A percentile compares a stretch with the other conserved stretches of the same genome.
phyloP scores from a whole-genome alignment of 192 early-diverging fungal species.

The Gigaspora rosea region DNA sequence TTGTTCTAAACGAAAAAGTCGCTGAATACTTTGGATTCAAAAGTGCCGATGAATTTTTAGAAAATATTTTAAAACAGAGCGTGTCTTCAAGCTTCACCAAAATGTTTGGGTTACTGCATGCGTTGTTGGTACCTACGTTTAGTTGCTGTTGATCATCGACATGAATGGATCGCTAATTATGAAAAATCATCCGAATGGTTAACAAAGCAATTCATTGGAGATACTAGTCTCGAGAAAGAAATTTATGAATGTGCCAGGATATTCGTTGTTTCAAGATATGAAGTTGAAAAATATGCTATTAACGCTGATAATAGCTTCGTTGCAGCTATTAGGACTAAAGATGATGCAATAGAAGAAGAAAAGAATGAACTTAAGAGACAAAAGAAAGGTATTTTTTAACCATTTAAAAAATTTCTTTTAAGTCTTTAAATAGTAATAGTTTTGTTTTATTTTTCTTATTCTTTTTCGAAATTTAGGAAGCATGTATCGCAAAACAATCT shows the following conservation, averaged over 20 bases:
- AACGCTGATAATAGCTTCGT: conserved; percentile 3
- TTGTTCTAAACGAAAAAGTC: conserved; percentile 4
- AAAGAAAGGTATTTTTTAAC: not conserved
- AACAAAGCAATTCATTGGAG: conserved; percentile 1
- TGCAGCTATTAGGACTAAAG: not conserved
- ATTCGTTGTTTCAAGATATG: conserved; percentile 20
- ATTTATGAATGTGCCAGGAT: conserved; percentile 17
- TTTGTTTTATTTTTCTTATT: too few relatives aligned
- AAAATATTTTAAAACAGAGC: conserved; percentile 13
- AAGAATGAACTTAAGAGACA: not conserved
- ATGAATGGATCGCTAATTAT: not conserved
- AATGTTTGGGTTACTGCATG: conserved; percentile 22
- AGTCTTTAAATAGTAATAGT: too few relatives aligned
- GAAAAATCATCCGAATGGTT: conserved; percentile 19
- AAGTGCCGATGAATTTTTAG: not conserved
- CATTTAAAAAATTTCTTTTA: not conserved
- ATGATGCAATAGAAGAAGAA: not conserved
- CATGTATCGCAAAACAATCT: not conserved
- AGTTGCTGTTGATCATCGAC: conserved; percentile 10
- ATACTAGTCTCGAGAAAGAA: conserved; percentile 4
- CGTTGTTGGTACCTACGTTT: conserved; percentile 13
- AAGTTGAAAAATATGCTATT: conserved; percentile 7
- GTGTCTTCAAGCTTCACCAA: not conserved
- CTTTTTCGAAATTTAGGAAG: not conserved
- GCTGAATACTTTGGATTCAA: conserved; percentile 11